These are phyloP conservation scores for Acanthamoeba triangularis DNA, from an alignment of 208 protist species.

Conservation along the genomic window DNA sequence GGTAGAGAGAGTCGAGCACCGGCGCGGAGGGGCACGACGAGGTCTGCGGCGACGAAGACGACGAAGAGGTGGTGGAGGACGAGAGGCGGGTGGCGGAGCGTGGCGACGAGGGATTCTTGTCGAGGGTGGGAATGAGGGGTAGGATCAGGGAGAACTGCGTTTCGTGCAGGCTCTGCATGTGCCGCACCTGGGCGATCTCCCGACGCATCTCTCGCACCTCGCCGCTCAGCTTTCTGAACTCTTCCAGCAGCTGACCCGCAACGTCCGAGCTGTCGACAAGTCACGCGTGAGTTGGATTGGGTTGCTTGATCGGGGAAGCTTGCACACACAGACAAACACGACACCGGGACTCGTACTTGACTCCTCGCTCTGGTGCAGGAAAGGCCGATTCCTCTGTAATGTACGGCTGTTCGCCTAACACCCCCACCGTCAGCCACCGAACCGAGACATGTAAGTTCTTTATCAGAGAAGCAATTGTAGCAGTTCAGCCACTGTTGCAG, in stretches of 20 bases:
- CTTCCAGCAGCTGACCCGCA: neutral
- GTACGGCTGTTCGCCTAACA: neutral
- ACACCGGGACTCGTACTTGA: too few relatives aligned
- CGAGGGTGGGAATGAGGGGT: neutral
- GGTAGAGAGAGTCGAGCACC: neutral
- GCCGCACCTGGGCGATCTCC: neutral
- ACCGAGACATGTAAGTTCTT: neutral
- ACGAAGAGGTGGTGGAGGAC: neutral
- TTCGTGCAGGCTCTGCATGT: conserved; percentile 1
- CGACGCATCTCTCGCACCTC: neutral
- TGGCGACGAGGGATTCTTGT: neutral
- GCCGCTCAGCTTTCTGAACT: neutral
- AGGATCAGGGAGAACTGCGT: neutral
- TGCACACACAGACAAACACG: too few relatives aligned
- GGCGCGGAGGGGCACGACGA: conserved; percentile 19
- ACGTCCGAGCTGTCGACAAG: neutral
- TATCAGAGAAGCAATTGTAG: too few relatives aligned
- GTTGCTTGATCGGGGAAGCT: too few relatives aligned
- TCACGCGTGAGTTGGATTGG: neutral
- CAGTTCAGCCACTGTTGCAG: neutral
- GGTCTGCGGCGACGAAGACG: neutral
- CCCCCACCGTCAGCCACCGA: neutral
- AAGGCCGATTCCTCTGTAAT: too few relatives aligned
- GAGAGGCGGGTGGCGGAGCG: neutral
- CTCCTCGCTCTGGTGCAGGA: too few relatives aligned